Percentiles rank a stretch among this genome's conserved stretches.
These are phyloP conservation scores for Alternaria sp. DNA, from an alignment of 2,329 filamentous ascomycete genomes.

Conservation along the genomic window DNA sequence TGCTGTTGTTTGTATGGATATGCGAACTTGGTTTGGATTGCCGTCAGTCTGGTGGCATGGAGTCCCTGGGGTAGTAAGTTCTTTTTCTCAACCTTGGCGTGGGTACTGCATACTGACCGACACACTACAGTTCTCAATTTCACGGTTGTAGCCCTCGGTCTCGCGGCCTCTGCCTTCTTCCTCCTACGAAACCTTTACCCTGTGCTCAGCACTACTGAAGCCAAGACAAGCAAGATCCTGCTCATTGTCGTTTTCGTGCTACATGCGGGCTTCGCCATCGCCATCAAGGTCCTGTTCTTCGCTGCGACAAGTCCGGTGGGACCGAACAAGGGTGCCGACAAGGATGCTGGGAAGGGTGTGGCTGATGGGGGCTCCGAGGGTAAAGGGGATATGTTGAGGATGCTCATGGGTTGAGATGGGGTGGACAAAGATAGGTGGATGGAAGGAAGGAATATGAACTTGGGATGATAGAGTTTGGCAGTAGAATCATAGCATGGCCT, in stretches of 20 bases:
- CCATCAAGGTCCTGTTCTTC: slow-evolving; percentile 98
- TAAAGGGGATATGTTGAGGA: slow-evolving; percentile 22
- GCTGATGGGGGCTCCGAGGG: not conserved
- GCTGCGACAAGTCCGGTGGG: slow-evolving; percentile 62
- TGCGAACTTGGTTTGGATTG: slow-evolving; percentile 96
- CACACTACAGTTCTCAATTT: slow-evolving; percentile 75
- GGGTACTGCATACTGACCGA: not conserved
- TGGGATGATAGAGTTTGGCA: not conserved
- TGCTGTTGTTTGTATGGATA: slow-evolving; percentile 97
- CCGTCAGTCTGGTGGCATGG: slow-evolving; percentile 90
- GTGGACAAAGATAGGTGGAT: not conserved
- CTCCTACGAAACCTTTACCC: slow-evolving; percentile 63
- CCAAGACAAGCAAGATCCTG: slow-evolving; percentile 87
- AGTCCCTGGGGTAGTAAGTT: slow-evolving; percentile 73
- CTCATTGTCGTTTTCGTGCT: slow-evolving; percentile 83
- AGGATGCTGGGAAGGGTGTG: slow-evolving; percentile 22
- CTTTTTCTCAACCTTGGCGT: not conserved
- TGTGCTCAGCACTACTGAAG: slow-evolving; percentile 89
- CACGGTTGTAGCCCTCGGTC: slow-evolving; percentile 80
- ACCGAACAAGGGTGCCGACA: slow-evolving; percentile 34
- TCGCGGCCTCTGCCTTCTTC: slow-evolving; percentile 50
- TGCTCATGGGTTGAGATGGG: slow-evolving; percentile 9
- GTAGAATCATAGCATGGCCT: not conserved
- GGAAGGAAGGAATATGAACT: not conserved
- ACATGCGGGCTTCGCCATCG: slow-evolving; percentile 88